A percentile compares a stretch with the other conserved stretches of the same genome.
These are phyloP conservation scores for Diplodia seriata DNA, from an alignment of 2,329 filamentous ascomycete species.

Conservation along the genomic window DNA sequence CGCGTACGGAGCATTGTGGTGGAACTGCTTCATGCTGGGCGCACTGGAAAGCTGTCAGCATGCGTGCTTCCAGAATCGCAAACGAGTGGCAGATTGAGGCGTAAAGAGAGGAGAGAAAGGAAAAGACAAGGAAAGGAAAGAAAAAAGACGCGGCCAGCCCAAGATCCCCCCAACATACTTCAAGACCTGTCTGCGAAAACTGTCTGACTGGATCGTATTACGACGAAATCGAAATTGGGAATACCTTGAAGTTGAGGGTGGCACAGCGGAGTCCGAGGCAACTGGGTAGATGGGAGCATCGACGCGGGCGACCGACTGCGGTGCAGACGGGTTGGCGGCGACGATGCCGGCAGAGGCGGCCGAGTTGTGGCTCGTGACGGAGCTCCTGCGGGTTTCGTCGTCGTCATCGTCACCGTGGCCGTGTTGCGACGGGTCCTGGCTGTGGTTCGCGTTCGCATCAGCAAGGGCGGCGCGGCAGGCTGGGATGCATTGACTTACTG, in stretches of 20 bases:
- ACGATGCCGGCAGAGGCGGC: slow-evolving; percentile 12
- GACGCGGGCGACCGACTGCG: slow-evolving; percentile 20
- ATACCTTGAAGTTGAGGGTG: slow-evolving; percentile 32
- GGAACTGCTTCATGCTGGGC: slow-evolving; percentile 19
- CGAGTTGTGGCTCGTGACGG: slow-evolving; percentile 40
- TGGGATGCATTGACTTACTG: slow-evolving; percentile 46
- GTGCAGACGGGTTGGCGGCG: slow-evolving; percentile 6
- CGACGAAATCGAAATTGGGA: slow-evolving; percentile 27
- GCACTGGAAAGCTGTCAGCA: slow-evolving; percentile 8
- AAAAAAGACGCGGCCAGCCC: not conserved
- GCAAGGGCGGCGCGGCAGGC: slow-evolving; percentile 1
- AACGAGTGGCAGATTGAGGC: not conserved
- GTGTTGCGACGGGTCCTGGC: slow-evolving; percentile 30
- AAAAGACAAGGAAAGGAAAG: not conserved
- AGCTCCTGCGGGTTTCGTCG: slow-evolving; percentile 34
- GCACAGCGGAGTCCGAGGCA: slow-evolving; percentile 19
- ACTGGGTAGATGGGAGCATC: slow-evolving; percentile 19
- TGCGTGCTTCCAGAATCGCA: not conserved
- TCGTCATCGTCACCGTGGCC: slow-evolving; percentile 11
- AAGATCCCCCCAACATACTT: slow-evolving; percentile 27
- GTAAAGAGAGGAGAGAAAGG: no score
- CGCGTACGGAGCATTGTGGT: slow-evolving; percentile 1
- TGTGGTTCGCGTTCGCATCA: slow-evolving; percentile 25
- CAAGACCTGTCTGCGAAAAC: slow-evolving; percentile 28
- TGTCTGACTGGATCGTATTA: slow-evolving; percentile 21